phyloP scores from a whole-genome alignment of 345 rosid genomes.

The Sapria himalayana region DNA sequence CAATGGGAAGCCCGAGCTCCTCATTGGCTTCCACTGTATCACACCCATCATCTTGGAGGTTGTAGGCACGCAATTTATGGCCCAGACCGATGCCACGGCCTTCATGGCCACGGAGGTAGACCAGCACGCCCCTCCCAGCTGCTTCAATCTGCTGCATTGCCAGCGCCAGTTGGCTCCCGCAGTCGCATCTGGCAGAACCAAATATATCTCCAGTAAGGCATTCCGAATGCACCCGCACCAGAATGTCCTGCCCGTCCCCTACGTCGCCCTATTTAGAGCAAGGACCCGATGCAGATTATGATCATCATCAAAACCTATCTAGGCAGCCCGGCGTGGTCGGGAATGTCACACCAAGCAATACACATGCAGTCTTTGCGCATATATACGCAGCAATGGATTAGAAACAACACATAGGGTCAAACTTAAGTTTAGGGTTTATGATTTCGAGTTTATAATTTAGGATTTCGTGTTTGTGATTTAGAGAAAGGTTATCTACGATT shows the following conservation, averaged over 20 bases:
- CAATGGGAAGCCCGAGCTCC: conserved; percentile 78
- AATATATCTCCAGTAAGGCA: conserved; percentile 75
- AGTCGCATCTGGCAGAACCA: conserved; percentile 63
- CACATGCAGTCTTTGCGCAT: too few species aligned
- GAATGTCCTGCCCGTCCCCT: conserved; percentile 64
- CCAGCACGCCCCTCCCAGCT: conserved; percentile 47
- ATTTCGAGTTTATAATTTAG: too few species aligned
- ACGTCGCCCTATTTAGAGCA: conserved; percentile 36
- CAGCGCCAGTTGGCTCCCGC: conserved; percentile 60
- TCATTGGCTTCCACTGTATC: conserved; percentile 86
- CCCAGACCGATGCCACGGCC: conserved; percentile 89
- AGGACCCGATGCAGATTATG: too few species aligned
- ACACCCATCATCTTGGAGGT: conserved; percentile 67
- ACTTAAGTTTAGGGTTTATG: too few species aligned
- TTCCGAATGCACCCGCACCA: conserved; percentile 62
- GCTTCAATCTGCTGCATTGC: conserved; percentile 75
- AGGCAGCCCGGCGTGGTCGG: too few species aligned
- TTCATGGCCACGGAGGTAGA: conserved; percentile 76
- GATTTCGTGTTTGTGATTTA: too few species aligned
- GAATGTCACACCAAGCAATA: too few species aligned
- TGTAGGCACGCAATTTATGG: conserved; percentile 77
- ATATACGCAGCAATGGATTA: too few species aligned
- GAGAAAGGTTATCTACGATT: too few species aligned
- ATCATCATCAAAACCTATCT: too few species aligned
- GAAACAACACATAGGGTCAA: conserved; percentile 3